These are phyloP conservation scores for Spencermartinsiella europaea DNA, from an alignment of 805 yeast genomes.

Conservation along the genomic window DNA sequence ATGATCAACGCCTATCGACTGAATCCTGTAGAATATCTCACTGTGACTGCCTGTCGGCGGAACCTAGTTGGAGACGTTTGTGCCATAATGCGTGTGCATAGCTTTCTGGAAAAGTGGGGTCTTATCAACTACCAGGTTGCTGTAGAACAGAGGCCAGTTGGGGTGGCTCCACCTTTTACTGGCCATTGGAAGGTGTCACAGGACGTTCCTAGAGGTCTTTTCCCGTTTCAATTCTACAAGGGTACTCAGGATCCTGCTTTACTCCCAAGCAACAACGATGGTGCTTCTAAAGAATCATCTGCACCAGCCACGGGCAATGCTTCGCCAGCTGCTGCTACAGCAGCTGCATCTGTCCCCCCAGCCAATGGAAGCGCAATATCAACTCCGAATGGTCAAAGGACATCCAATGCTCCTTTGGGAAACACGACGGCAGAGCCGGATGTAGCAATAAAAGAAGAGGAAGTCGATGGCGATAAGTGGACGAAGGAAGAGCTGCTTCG, in stretches of 20 bases:
- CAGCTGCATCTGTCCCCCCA: background rate
- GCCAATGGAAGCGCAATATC: constrained; percentile 5
- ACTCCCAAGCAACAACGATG: constrained; percentile 26
- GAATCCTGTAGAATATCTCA: constrained; percentile 83
- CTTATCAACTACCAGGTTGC: constrained; percentile 88
- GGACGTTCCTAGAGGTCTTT: constrained; percentile 88
- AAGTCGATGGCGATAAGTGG: constrained; percentile 47
- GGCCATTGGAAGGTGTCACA: constrained; percentile 71
- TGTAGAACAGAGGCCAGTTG: constrained; percentile 60
- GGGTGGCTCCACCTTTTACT: constrained; percentile 66
- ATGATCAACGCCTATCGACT: constrained; percentile 83
- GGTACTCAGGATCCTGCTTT: constrained; percentile 46
- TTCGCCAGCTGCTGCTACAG: background rate
- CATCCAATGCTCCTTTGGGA: background rate
- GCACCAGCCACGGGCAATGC: too few relatives aligned
- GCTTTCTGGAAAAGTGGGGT: constrained; percentile 88
- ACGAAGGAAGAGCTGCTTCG: constrained; percentile 53
- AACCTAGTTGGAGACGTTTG: constrained; percentile 90
- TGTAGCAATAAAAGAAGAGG: constrained; percentile 15
- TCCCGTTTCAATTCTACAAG: constrained; percentile 83
- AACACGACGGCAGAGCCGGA: background rate
- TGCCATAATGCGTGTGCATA: constrained; percentile 76
- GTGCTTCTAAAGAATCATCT: constrained; percentile 22
- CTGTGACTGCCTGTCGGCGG: constrained; percentile 87
- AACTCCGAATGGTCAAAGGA: background rate